These are phyloP conservation scores for Tieghemostelium lacteum DNA, from an alignment of 78 protist genomes.

Conservation along the genomic window DNA sequence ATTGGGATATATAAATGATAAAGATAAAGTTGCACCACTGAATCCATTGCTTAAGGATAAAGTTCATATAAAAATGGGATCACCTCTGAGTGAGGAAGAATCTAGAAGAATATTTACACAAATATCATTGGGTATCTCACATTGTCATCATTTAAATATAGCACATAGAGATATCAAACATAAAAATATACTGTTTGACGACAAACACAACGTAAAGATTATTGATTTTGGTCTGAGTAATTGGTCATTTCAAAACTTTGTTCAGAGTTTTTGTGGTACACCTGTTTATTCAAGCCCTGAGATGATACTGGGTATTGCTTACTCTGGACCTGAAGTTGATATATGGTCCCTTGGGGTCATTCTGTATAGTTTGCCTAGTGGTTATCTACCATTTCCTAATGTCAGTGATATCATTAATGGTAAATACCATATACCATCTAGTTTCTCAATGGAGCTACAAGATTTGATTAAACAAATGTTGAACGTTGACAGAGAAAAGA, in stretches of 20 bases:
- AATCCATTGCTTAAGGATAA: slow-evolving; percentile 20
- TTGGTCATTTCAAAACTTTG: slow-evolving; percentile 50
- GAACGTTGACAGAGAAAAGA: slow-evolving; percentile 30
- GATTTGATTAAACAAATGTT: slow-evolving; percentile 63
- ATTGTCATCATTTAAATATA: slow-evolving; percentile 79
- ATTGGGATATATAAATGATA: slow-evolving; percentile 23
- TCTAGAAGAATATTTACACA: slow-evolving; percentile 82
- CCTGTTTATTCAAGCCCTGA: slow-evolving; percentile 90
- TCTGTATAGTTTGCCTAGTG: slow-evolving; percentile 59
- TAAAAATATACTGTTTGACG: slow-evolving; percentile 71
- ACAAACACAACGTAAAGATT: slow-evolving; percentile 69
- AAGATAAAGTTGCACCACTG: slow-evolving; percentile 5
- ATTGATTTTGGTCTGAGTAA: slow-evolving; percentile 86
- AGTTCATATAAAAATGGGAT: slow-evolving; percentile 37
- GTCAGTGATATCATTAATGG: slow-evolving; percentile 49
- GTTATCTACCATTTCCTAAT: slow-evolving; percentile 69
- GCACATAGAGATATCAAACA: slow-evolving; percentile 68
- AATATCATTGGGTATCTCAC: slow-evolving; percentile 78
- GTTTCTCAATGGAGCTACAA: slow-evolving; percentile 6
- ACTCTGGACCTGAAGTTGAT: slow-evolving; percentile 79
- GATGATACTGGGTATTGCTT: slow-evolving; percentile 73
- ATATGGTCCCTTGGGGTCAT: slow-evolving; percentile 79
- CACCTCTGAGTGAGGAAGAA: slow-evolving; percentile 74
- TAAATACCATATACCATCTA: slow-evolving; percentile 6
- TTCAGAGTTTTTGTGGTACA: slow-evolving; percentile 76